These are phyloP conservation scores for Ophiobolus disseminans DNA, from an alignment of 2,329 filamentous ascomycete genomes.

Conservation along the genomic window DNA sequence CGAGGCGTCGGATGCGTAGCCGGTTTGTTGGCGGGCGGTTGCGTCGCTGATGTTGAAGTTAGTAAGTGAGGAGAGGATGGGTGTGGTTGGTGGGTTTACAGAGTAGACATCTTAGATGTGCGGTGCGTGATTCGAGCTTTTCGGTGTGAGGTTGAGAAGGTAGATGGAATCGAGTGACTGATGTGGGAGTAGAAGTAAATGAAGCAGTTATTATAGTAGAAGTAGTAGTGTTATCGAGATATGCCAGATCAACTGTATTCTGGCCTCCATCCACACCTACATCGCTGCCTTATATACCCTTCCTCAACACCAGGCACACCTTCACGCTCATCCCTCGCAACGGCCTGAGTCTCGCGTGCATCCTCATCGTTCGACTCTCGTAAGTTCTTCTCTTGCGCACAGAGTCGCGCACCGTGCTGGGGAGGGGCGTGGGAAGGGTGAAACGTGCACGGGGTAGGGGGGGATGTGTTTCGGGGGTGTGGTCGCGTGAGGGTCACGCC, in stretches of 20 bases:
- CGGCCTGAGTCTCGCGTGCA: slow-evolving; percentile 29
- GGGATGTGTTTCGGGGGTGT: too few relatives aligned
- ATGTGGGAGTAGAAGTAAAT: not conserved
- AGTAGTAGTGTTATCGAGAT: slow-evolving; percentile 18
- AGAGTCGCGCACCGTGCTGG: too few relatives aligned
- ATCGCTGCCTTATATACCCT: slow-evolving; percentile 36
- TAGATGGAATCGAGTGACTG: not conserved
- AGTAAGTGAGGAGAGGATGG: slow-evolving; percentile 6
- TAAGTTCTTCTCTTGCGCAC: slow-evolving; percentile 12
- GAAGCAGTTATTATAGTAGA: too few relatives aligned
- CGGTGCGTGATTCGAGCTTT: not conserved
- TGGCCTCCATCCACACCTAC: slow-evolving; percentile 15
- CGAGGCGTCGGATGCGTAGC: slow-evolving; percentile 49
- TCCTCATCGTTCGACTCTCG: slow-evolving; percentile 32
- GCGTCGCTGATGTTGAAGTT: slow-evolving; percentile 34
- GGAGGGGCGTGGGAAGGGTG: too few relatives aligned
- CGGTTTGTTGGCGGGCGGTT: slow-evolving; percentile 36
- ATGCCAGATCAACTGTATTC: slow-evolving; percentile 38
- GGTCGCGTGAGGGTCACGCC: too few relatives aligned
- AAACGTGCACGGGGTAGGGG: too few relatives aligned
- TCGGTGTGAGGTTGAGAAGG: not conserved
- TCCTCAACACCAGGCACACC: not conserved
- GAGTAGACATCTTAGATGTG: slow-evolving; percentile 33
- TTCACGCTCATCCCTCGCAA: slow-evolving; percentile 35
- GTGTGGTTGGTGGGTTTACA: slow-evolving; percentile 25